Evolutionary conservation across 331 rosid species (phyloP).

Genomic region (Dryas integrifolia): DNA sequence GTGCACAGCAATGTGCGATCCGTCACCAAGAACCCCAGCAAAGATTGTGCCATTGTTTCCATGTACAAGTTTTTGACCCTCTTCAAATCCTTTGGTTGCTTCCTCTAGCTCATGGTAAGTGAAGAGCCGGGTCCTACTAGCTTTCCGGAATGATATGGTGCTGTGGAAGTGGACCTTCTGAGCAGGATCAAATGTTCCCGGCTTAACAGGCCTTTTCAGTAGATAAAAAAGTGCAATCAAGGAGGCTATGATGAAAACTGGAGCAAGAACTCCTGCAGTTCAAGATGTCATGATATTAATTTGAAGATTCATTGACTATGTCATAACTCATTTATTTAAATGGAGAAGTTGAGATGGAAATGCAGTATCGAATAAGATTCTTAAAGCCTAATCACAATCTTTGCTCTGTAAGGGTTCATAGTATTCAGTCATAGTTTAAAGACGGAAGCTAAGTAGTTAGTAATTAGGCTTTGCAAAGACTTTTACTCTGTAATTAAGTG

Average conservation of each 20-base stretch:
- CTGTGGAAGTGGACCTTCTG: conserved; percentile 45
- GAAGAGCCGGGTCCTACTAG: conserved; percentile 61
- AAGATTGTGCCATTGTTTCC: conserved; percentile 52
- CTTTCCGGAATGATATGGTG: conserved; percentile 50
- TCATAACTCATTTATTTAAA: neutral
- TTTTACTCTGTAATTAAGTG: neutral
- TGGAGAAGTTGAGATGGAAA: neutral
- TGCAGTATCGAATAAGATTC: neutral
- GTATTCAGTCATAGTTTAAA: too few species aligned
- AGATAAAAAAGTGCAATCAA: conserved; percentile 53
- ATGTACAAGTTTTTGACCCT: conserved; percentile 48
- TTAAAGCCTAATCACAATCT: too few species aligned
- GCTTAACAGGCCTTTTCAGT: conserved; percentile 49
- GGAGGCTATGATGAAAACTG: conserved; percentile 63
- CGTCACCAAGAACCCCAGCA: conserved; percentile 68
- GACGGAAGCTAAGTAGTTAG: too few species aligned
- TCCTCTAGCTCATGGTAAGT: conserved; percentile 63
- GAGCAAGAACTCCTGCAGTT: conserved; percentile 79
- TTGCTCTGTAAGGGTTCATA: too few species aligned
- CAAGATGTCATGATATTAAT: conserved; percentile 19
- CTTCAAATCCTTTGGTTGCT: conserved; percentile 69
- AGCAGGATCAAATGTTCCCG: conserved; percentile 42
- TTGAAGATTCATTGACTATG: too few species aligned
- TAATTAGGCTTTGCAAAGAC: neutral
- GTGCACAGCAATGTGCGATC: conserved; percentile 75